These are phyloP conservation scores for Bolboschoenoplectus hybrid DNA, from an alignment of 202 grass and related monocot genomes.

Conservation along the genomic window DNA sequence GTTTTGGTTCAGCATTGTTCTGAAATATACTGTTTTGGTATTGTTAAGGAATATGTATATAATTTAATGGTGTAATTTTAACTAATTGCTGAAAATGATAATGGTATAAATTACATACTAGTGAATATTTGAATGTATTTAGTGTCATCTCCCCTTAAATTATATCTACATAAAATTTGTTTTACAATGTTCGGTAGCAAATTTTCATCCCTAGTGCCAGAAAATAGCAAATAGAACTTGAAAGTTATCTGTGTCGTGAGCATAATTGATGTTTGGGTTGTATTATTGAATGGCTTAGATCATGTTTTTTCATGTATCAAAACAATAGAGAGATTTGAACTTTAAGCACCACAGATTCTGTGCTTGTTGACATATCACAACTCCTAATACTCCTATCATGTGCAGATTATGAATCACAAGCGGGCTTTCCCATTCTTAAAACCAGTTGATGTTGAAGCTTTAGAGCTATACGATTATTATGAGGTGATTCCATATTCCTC, in stretches of 20 bases:
- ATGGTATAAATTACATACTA: not conserved
- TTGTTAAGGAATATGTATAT: not conserved
- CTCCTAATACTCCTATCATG: constrained; percentile 13
- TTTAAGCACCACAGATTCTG: not conserved
- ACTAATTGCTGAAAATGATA: not conserved
- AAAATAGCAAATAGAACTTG: not conserved
- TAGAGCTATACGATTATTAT: constrained; percentile 73
- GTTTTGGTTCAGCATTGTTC: not conserved
- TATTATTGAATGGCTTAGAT: no score
- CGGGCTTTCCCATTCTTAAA: constrained; percentile 65
- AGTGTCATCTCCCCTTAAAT: not conserved
- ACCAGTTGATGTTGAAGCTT: constrained; percentile 68
- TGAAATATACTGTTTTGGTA: not conserved
- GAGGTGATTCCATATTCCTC: constrained; percentile 48
- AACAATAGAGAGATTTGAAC: not conserved
- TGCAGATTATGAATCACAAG: constrained; percentile 59
- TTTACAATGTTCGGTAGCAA: not conserved
- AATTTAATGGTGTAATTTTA: not conserved
- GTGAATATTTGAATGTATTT: not conserved
- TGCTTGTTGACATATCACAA: not conserved
- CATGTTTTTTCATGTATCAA: no score
- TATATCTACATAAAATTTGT: not conserved
- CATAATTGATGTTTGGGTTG: not conserved
- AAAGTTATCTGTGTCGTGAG: not conserved
- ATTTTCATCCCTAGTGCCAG: not conserved